Evolutionary conservation across 768 basidiomycete genomes (phyloP).

Genomic region (Mrakia gelida): DNA sequence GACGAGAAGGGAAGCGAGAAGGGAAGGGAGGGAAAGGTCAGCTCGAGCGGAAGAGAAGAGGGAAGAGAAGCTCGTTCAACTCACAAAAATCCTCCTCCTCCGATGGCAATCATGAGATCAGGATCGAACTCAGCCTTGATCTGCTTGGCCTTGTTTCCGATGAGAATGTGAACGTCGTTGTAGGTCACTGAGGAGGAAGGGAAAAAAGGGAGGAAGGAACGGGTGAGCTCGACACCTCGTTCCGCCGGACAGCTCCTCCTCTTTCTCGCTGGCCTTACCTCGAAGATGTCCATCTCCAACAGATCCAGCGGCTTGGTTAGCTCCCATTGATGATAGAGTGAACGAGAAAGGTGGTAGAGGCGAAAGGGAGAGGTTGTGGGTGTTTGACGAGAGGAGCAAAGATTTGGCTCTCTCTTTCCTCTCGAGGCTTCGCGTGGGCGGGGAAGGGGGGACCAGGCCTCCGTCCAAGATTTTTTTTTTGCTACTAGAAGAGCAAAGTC

Average conservation of each 20-base stretch:
- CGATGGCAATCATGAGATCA: constrained; percentile 32
- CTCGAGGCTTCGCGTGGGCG: too few species aligned
- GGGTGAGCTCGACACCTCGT: background rate
- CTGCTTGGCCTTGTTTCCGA: constrained; percentile 15
- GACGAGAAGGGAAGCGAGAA: background rate
- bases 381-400: background rate
- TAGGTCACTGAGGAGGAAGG: constrained; percentile 26
- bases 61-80: background rate
- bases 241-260: background rate
- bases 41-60: background rate
- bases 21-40: background rate
- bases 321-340: background rate
- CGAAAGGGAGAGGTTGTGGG: background rate
- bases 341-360: background rate
- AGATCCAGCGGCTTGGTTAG: background rate
- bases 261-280: background rate
- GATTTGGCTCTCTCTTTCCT: too few species aligned
- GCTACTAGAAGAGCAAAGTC: too few species aligned
- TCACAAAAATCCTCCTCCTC: constrained; percentile 33
- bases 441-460: too few species aligned
- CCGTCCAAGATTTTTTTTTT: too few species aligned
- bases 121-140: constrained; percentile 31
- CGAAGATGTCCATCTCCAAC: constrained; percentile 29
- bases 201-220: background rate
- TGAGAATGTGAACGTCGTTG: constrained; percentile 32